Base-by-base conservation (phyloP, 345 rosid genomes). In the Aurinia saxatilis region DNA sequence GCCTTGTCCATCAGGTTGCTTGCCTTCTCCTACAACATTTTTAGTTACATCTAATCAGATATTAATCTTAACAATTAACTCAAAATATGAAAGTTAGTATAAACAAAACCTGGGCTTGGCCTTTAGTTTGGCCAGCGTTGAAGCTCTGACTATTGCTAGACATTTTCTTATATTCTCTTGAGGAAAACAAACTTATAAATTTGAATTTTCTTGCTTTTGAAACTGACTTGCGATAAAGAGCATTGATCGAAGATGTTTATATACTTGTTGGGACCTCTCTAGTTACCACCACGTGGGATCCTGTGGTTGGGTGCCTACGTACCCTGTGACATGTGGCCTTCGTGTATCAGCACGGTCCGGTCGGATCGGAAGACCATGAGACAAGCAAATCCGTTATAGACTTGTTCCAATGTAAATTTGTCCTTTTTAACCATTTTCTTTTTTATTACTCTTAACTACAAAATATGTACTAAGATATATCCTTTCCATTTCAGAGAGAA, bases 101-200 rank as follows among this genome's bases (percentile, higher is more conserved):
- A 16, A 35, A 47, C 11, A 17, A 67, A 50, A 80, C 95, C 86
- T 78, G 76, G 51, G 81, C 29, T 74, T 78, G 78, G 77, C 84
- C 86, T 61, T 84, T 72, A 74, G 81, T 80, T 67, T 80, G 74
- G 44, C 84, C 80, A 42, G 86, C 84, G 17, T 78, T 60, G 78
- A 63, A 77, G 57, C 50, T 66, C 68, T 80, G 65, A 34, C 79
- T 73, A 64, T 73, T 77, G 79, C 63, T 77, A 12, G 80, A 80
- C 80, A 70, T 65, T 57, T 9, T 40, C 39, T 67, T 15, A 56
- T 58, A 10, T 49, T 56, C 13, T 60, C 47, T 67, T 48, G 2
- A 14, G 2, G 6, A 5, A 36, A n/a, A 33, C 6, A 39, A 18
- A 48, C 10, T 33, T 13, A n/a, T 5, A 1, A 2, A 25, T 41